Evolutionary conservation across 441 rosid genomes (phyloP).

Genomic region (Brassica hybrid): DNA sequence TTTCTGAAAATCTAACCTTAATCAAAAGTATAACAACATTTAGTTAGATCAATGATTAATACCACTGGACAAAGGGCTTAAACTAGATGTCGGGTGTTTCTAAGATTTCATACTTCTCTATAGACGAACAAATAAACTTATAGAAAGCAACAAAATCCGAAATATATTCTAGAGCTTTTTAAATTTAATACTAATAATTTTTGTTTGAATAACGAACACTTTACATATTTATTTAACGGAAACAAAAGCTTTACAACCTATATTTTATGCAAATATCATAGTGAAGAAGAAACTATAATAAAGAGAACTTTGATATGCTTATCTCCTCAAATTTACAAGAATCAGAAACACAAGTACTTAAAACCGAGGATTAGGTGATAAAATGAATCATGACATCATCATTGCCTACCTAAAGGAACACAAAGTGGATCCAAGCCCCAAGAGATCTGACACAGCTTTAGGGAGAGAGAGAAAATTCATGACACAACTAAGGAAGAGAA

Average conservation of each 20-base stretch:
- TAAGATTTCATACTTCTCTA: no score
- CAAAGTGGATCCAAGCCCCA: slow-evolving; percentile 33
- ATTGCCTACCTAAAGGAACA: slow-evolving; percentile 37
- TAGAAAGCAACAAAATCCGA: neutral
- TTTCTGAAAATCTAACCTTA: no score
- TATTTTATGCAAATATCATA: slow-evolving; percentile 21
- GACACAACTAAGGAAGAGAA: slow-evolving; percentile 40
- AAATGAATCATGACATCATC: slow-evolving; percentile 39
- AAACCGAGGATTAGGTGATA: slow-evolving; percentile 36
- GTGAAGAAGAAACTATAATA: neutral
- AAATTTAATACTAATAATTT: neutral
- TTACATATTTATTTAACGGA: neutral
- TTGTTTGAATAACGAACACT: neutral
- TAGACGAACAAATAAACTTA: no score
- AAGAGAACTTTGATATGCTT: neutral
- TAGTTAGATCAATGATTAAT: no score
- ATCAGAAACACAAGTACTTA: slow-evolving; percentile 8
- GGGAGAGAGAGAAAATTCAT: slow-evolving; percentile 37
- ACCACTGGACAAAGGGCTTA: no score
- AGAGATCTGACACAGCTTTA: slow-evolving; percentile 45
- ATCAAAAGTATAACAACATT: no score
- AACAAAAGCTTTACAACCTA: neutral
- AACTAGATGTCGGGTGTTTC: no score
- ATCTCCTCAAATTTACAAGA: slow-evolving; percentile 7
- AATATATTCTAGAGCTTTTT: neutral